Evolutionary conservation across 208 protist genomes (phyloP).

Genomic region (Tritrichomonas foetus): DNA sequence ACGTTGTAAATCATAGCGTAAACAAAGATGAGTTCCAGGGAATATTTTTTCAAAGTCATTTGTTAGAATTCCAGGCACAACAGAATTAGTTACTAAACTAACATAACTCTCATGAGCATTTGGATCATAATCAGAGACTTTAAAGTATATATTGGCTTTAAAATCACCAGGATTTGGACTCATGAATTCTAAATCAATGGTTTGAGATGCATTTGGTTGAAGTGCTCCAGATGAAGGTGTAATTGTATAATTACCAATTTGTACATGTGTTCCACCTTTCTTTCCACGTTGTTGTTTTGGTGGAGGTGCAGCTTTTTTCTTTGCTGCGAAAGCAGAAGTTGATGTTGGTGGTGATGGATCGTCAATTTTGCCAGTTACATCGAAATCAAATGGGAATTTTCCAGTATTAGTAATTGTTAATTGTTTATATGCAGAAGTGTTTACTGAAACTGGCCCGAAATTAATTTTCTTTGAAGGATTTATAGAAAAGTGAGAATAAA

Average conservation of each 20-base stretch:
- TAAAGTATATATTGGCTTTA: neutral
- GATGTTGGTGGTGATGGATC: neutral
- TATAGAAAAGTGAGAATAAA: neutral
- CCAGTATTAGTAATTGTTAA: neutral
- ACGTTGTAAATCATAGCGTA: neutral
- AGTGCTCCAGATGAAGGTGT: too few relatives aligned
- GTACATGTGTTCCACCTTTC: neutral
- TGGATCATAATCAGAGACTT: neutral
- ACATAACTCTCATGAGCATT: neutral
- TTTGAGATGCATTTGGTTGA: neutral
- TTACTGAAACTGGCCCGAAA: neutral
- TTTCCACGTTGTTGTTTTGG: neutral
- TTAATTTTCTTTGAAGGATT: neutral
- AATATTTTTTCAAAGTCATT: constrained; percentile 10
- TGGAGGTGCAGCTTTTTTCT: neutral
- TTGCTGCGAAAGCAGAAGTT: too few relatives aligned
- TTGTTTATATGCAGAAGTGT: neutral
- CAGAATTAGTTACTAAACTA: neutral
- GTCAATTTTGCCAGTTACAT: neutral
- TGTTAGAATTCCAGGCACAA: neutral
- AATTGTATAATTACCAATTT: neutral
- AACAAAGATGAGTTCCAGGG: too few relatives aligned
- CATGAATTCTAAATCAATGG: neutral
- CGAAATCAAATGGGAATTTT: neutral
- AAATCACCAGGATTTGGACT: neutral